phyloP scores from a whole-genome alignment of 305 asterid species.

The Rubia peregrina region DNA sequence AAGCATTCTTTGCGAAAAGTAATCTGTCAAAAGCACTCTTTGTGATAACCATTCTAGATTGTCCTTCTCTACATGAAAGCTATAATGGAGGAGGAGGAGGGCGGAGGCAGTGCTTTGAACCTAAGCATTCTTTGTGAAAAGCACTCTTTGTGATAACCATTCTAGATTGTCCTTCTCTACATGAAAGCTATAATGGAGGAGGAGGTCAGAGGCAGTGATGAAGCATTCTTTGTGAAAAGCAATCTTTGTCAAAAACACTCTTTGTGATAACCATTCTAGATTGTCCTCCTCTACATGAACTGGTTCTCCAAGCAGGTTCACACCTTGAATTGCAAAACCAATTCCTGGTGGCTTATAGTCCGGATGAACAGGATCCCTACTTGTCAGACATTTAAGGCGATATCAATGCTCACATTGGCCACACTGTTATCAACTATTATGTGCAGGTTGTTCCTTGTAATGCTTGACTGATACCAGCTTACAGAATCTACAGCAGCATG shows the following conservation, averaged over 20 bases:
- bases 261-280: constrained; percentile 43
- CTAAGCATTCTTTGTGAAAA: no score
- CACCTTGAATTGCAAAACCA: constrained; percentile 75
- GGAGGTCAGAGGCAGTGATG: no score
- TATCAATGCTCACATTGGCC: constrained; percentile 29
- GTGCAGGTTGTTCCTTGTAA: constrained; percentile 16
- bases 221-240: no score
- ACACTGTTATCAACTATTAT: constrained; percentile 31
- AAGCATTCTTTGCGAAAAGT: no score
- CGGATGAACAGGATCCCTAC: constrained; percentile 16
- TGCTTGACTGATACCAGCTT: constrained; percentile 25
- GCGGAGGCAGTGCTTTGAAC: no score
- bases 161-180: constrained; percentile 49
- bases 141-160: constrained; percentile 29
- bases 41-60: constrained; percentile 47
- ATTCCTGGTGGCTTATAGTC: constrained; percentile 21
- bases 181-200: no score
- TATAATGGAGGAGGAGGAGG: no score
- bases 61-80: constrained; percentile 46
- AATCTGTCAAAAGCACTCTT: no score
- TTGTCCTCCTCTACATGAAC: constrained; percentile 46
- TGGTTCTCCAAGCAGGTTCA: constrained; percentile 48
- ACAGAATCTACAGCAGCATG: constrained; percentile 82
- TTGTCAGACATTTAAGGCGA: constrained; percentile 39
- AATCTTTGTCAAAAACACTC: no score